Evolutionary conservation across 441 rosid genomes (phyloP), one percentile per base, ranked within the genome.

Genomic region (Hura crepitans): DNA sequence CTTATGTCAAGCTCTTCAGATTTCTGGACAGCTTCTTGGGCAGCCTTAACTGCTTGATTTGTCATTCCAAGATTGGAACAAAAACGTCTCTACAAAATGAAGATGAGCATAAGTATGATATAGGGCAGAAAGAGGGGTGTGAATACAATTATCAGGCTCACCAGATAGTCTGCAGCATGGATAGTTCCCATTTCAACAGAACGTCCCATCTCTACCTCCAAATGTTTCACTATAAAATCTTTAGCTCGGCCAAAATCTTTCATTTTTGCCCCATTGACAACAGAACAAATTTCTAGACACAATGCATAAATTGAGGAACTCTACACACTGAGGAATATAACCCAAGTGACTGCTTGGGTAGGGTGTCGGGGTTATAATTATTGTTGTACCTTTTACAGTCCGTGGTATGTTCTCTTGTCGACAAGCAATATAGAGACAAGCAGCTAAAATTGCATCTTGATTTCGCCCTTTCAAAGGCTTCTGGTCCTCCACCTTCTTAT

Each of bases 141-240:
- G 54, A 66, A 10, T 23, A 72, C 35, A 47, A 62, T 55, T 6
- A 31, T 43, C 27, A 72, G 35, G 64, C 59, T 70, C 70, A 75
- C 59, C 71, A 65, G 68, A 70, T 88, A 89, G 74, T 92, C 97
- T 62, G 91, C 94, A 20, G 96, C 71, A n/a, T 66, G 59, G n/a
- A 65, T 76, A 2, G 79, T 68, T 47, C 71, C 73, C 74, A 66
- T 28, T 66, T 75, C 79, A 55, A 75, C 66, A 14, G 74, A 49
- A 23, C 54, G 69, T 6, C 79, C 75, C 72, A 54, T 75, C 54
- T 47, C 68, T 57, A 80, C 60, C 45, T 69, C 81, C 6, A 74
- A 43, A 15, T 74, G 73, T 57, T 74, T 77, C 62, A 66, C 54
- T 49, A 81, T 78, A 12, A 69, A 65, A 49, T 74, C 79, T 62